phyloP scores from a whole-genome alignment of 805 yeast species.

The Candida dendrica region DNA sequence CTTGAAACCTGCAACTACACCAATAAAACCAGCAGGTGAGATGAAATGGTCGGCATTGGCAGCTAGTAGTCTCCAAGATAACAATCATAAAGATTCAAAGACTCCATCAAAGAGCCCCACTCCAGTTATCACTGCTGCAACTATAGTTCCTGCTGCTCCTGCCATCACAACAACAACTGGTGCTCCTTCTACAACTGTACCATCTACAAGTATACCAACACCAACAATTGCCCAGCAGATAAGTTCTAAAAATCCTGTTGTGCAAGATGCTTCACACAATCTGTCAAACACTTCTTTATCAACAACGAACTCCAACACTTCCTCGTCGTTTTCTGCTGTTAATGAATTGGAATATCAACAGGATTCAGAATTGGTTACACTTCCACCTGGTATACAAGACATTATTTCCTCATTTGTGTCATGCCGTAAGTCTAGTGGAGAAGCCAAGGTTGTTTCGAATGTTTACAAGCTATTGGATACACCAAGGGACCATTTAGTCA shows the following conservation, averaged over 20 bases:
- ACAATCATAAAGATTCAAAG: conserved; percentile 3
- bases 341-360: conserved; percentile 9
- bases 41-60: conserved; percentile 43
- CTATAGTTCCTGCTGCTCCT: conserved; percentile 9
- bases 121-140: neutral
- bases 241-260: too few species aligned
- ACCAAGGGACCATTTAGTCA: conserved; percentile 58
- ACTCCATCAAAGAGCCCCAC: conserved; percentile 6
- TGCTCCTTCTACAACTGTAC: neutral
- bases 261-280: neutral
- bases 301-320: conserved; percentile 2
- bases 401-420: conserved; percentile 21
- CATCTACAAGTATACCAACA: neutral
- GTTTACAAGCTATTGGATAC: conserved; percentile 56
- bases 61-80: conserved; percentile 7
- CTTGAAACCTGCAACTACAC: conserved; percentile 47
- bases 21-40: conserved; percentile 40
- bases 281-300: conserved; percentile 4
- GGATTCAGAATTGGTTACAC: conserved; percentile 11
- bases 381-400: conserved; percentile 27
- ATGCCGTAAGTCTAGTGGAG: conserved; percentile 8
- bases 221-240: neutral
- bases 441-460: conserved; percentile 24
- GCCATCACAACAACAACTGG: conserved; percentile 6
- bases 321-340: conserved; percentile 1